These are phyloP conservation scores for Spathaspora passalidarum DNA, from an alignment of 805 yeast species.

Conservation along the genomic window DNA sequence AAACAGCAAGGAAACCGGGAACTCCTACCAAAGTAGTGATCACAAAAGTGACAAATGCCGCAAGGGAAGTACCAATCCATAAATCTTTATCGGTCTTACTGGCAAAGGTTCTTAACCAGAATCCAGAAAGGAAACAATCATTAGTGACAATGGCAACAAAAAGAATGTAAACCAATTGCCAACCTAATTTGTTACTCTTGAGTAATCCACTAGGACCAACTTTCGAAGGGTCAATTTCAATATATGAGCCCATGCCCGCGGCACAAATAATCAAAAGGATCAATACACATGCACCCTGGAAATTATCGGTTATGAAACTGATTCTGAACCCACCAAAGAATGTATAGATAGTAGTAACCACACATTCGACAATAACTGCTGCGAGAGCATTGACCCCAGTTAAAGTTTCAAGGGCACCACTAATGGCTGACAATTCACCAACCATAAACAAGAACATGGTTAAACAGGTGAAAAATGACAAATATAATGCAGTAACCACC, in stretches of 20 bases:
- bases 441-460: slow-evolving; percentile 86
- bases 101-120: slow-evolving; percentile 94
- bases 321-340: slow-evolving; percentile 86
- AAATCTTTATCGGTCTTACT: slow-evolving; percentile 74
- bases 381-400: slow-evolving; percentile 80
- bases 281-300: slow-evolving; percentile 76
- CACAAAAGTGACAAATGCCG: slow-evolving; percentile 61
- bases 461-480: slow-evolving; percentile 77
- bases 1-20: slow-evolving; percentile 85
- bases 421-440: slow-evolving; percentile 79
- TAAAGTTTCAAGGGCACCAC: slow-evolving; percentile 70
- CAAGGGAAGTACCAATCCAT: slow-evolving; percentile 70
- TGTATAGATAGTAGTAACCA: slow-evolving; percentile 83
- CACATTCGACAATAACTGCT: slow-evolving; percentile 79
- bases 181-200: slow-evolving; percentile 69
- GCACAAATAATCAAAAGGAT: slow-evolving; percentile 66
- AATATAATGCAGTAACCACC: slow-evolving; percentile 61
- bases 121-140: slow-evolving; percentile 86
- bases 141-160: slow-evolving; percentile 86
- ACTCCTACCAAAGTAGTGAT: slow-evolving; percentile 73
- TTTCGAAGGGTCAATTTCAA: slow-evolving; percentile 58
- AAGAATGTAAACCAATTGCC: slow-evolving; percentile 85
- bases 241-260: slow-evolving; percentile 74
- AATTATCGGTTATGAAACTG: slow-evolving; percentile 81
- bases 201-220: slow-evolving; percentile 66